Conservation (phyloP, 108 stramenopile species). For the Skeletonema potamos region DNA sequence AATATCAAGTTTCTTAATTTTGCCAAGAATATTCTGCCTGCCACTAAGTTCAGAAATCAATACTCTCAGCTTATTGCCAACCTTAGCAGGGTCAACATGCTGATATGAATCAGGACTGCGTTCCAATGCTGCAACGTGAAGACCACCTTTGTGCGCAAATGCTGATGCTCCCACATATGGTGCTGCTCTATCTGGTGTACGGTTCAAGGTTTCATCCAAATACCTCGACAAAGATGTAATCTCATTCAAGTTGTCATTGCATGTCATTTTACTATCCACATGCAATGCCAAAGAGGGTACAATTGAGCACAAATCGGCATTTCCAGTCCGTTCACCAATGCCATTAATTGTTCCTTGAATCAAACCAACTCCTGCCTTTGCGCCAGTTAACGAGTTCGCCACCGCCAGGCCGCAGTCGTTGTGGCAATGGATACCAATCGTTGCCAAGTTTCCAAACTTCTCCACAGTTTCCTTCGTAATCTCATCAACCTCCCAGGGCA, state of each 20-base stretch:
- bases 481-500: slow-evolving; percentile 87
- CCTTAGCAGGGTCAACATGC: slow-evolving; percentile 83
- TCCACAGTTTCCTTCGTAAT: slow-evolving; percentile 51
- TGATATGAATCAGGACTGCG: slow-evolving; percentile 82
- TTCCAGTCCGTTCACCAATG: slow-evolving; percentile 93
- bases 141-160: slow-evolving; percentile 96
- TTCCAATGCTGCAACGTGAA: slow-evolving; percentile 93
- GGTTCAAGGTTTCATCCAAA: slow-evolving; percentile 90
- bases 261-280: slow-evolving; percentile 53
- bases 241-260: slow-evolving; percentile 59
- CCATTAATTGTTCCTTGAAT: slow-evolving; percentile 94
- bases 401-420: slow-evolving; percentile 95
- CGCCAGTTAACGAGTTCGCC: slow-evolving; percentile 83
- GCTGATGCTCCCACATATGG: slow-evolving; percentile 92
- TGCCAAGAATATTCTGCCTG: slow-evolving; percentile 89
- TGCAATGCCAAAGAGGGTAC: slow-evolving; percentile 84
- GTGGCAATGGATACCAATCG: slow-evolving; percentile 90
- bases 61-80: slow-evolving; percentile 86
- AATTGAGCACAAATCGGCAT: slow-evolving; percentile 90
- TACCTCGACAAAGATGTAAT: slow-evolving; percentile 84
- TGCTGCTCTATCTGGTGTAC: slow-evolving; percentile 59
- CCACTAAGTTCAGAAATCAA: slow-evolving; percentile 89
- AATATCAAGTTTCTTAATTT: slow-evolving; percentile 72
- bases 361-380: slow-evolving; percentile 78
- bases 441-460: slow-evolving; percentile 42